phyloP scores from a whole-genome alignment of 2,329 filamentous ascomycete genomes.

The Oidium heveae region DNA sequence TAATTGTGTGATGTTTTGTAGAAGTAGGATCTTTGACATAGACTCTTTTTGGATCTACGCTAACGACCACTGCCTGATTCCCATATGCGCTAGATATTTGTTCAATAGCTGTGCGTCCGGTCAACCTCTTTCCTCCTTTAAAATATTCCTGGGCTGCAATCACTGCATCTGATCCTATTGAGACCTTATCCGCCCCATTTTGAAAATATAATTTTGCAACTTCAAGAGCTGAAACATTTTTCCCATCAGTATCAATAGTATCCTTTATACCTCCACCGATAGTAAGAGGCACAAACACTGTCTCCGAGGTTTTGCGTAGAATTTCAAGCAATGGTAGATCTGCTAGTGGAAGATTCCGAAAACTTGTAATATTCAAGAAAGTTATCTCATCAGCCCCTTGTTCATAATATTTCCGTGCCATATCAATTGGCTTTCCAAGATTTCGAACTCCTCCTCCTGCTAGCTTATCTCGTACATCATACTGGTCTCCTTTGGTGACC shows the following conservation, averaged over 20 bases:
- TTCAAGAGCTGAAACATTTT: conserved; percentile 65
- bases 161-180: conserved; percentile 87
- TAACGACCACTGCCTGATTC: conserved; percentile 89
- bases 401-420: conserved; percentile 84
- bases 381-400: conserved; percentile 93
- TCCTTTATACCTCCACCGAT: conserved; percentile 90
- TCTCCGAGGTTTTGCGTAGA: conserved; percentile 59
- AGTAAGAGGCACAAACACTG: conserved; percentile 87
- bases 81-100: conserved; percentile 85
- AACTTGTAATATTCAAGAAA: conserved; percentile 95
- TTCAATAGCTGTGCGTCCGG: conserved; percentile 77
- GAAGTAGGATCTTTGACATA: conserved; percentile 50
- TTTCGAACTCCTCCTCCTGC: conserved; percentile 51
- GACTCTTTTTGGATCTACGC: conserved; percentile 76
- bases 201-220: conserved; percentile 96
- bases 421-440: conserved; percentile 85
- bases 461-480: conserved; percentile 83
- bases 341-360: conserved; percentile 78
- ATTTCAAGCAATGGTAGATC: conserved; percentile 95
- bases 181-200: conserved; percentile 90
- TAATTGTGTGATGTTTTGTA: conserved; percentile 45
- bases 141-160: conserved; percentile 82
- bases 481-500: conserved; percentile 95
- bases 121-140: conserved; percentile 37
- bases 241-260: conserved; percentile 70